Base-by-base conservation (phyloP, 495 filamentous ascomycete genomes). In the Peziza echinospora region DNA sequence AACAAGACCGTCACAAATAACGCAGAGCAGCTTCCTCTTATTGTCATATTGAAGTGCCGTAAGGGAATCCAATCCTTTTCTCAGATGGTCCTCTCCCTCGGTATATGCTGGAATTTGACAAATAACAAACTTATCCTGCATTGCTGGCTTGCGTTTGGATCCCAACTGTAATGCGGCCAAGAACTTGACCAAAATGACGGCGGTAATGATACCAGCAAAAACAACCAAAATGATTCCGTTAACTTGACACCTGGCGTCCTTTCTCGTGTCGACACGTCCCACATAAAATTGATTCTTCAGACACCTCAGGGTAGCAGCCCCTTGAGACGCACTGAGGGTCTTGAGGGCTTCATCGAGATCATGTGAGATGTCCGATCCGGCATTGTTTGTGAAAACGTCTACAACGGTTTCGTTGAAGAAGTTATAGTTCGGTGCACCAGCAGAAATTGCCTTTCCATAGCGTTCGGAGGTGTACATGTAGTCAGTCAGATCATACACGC, bases 61-160 rank as follows among this genome's bases (percentile, higher is more conserved):
- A 49, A 94, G 70, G 2, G 89, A 96, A 60, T 97, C 89, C 5
- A 97, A 71, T 25, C 84, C 86, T 56, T 92, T 86, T 42, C 89
- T 71, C 19, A 97, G 65, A 17, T 83, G 79, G 60, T 97, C 86
- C 65, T 97, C 89, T 49, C 86, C 89, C 67, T 97, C 89, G 0
- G 89, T 97, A 59, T 97, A 97, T 10, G 89, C 89, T 17, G 89
- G 89, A 45, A 97, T 83, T 62, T 93, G 80, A 66, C 89, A 96
- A 51, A 97, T 94, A 49, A 97, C 89, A 49, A 97, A 97, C 60
- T 94, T 96, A 60, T 97, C 89, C 63, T 96, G 89, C 22, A 84
- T 78, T 16, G 78, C 68, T 4, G 89, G 89, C 16, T 84, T 80
- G 24, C 81, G 77, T 64, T 93, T 94, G 42, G 82, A 80, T 16